These are phyloP conservation scores for Mycena maculata DNA, from an alignment of 768 basidiomycete species.

Conservation along the genomic window DNA sequence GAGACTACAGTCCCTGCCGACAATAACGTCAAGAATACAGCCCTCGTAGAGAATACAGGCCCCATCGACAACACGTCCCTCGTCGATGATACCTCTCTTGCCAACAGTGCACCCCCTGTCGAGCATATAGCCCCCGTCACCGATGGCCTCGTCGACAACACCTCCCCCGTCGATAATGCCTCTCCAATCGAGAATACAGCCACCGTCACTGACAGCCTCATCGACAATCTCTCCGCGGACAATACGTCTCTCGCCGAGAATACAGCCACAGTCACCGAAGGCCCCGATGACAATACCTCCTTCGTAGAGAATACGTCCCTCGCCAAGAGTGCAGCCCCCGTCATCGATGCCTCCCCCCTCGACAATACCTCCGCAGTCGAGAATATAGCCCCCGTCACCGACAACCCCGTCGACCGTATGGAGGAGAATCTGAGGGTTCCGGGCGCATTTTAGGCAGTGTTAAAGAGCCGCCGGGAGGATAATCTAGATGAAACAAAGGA, in stretches of 20 bases:
- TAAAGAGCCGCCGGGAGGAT: not conserved
- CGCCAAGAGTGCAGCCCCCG: not conserved
- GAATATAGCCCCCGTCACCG: no score
- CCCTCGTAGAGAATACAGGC: not conserved
- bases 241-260: not conserved
- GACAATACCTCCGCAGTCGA: no score
- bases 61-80: not conserved
- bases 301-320: not conserved
- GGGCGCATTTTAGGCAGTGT: not conserved
- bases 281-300: not conserved
- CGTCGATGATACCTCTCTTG: not conserved
- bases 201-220: not conserved
- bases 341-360: not conserved
- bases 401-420: no score
- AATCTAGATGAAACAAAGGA: not conserved
- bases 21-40: not conserved
- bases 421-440: not conserved
- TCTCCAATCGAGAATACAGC: not conserved
- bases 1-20: not conserved
- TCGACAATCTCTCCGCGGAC: not conserved
- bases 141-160: not conserved
- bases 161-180: not conserved
- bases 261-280: not conserved
- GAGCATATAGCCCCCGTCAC: constrained; percentile 2
- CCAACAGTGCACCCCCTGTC: not conserved